Evolutionary conservation across 257 asterid species (phyloP), one percentile per base, ranked within the genome.

Genomic region (Fraxinus anomala): DNA sequence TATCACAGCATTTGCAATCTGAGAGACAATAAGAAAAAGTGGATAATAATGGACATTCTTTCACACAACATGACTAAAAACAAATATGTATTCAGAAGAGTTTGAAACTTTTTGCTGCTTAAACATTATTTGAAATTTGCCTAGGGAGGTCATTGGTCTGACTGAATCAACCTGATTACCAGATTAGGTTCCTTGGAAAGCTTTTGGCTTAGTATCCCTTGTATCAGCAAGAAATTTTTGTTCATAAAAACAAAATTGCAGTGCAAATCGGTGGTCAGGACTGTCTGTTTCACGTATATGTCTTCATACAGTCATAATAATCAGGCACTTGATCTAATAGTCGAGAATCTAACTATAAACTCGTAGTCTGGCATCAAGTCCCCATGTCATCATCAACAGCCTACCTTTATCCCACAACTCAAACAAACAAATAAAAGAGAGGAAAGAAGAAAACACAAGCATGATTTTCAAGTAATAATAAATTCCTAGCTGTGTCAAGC

Each of bases 1-100:
- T 2, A 72, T 44, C 67, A 89, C 86, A 2, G 94, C 97, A 82
- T 81, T 84, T 66, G 95, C 91, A 36, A 91, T 69, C 96, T 92
- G 84, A 34, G 34, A 77, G 73, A 13, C 17, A 44, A 72, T 12
- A 36, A 40, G 11, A 54, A 51, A 74, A 65, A 14, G 19, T 5
- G 33, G 13, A 44, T 44, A 72, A 30, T 14, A 4, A 7, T 16
- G 21, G 11, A 10, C 7, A 44, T 24, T 26, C 34, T 17, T 44
- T 12, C 19, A 40, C 13, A 40, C 36, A 19, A 36, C 56, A 30
- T 1, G 72, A 30, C 39, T 4, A 68, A 23, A 26, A 44, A 44
- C 54, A 40, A 73, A 54, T 17, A 17, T 59, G 34, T 28, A 26
- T 65, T 6, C 31, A 68, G 21, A 24, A 23, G n/a, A 37, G 26